Percentiles rank a stretch among this genome's conserved stretches.
phyloP scores from a whole-genome alignment of 495 filamentous ascomycete species.

The Aspergillus coremiiformis region DNA sequence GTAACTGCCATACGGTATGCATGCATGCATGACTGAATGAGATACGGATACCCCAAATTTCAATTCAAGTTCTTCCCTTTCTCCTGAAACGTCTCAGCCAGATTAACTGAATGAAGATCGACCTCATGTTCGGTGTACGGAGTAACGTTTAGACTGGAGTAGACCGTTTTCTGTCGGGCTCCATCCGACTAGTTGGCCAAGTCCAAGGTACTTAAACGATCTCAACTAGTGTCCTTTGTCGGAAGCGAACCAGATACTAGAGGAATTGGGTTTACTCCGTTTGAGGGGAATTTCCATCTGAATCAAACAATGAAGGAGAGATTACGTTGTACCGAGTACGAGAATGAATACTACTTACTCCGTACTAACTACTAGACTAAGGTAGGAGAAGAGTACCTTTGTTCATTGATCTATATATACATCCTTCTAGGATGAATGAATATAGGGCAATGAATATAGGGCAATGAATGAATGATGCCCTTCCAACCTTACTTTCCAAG shows the following conservation, averaged over 20 bases:
- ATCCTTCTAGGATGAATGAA: no score
- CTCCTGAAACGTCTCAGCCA: background rate
- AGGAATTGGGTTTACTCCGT: background rate
- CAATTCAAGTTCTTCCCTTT: background rate
- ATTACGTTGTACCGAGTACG: background rate
- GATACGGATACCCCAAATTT: no score
- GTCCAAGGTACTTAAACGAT: background rate
- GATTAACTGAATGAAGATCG: background rate
- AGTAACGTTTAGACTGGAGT: constrained; percentile 8
- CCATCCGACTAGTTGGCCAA: constrained; percentile 10
- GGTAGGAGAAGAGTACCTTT: no score
- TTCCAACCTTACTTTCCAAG: no score
- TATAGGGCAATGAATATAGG: no score
- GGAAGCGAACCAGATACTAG: background rate
- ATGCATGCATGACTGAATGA: background rate
- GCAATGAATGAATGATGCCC: no score
- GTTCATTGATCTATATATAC: no score
- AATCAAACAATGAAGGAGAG: background rate
- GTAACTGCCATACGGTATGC: background rate
- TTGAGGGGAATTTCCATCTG: background rate
- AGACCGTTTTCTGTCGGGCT: constrained; percentile 22
- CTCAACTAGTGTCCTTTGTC: background rate
- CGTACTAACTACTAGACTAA: no score
- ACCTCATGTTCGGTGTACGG: background rate
- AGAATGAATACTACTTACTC: no score